A percentile compares a stretch with the other conserved stretches of the same genome.
These are phyloP conservation scores for Fomitiporia mediterranea DNA, from an alignment of 1,284 basidiomycete genomes.

Conservation along the genomic window DNA sequence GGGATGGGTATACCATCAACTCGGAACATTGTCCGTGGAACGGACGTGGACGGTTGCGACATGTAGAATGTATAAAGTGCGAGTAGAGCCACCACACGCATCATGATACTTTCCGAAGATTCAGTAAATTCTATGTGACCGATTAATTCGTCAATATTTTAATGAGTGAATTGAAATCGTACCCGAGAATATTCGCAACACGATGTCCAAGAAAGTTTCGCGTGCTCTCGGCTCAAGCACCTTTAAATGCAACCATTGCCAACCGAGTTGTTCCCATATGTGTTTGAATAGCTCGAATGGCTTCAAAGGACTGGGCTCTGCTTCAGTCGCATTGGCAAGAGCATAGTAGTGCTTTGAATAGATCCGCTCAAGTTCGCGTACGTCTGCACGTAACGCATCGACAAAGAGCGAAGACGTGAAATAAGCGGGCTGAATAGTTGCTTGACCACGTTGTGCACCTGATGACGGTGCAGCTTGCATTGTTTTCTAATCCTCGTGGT, in stretches of 20 bases:
- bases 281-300: slow-evolving; percentile 67
- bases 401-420: slow-evolving; percentile 74
- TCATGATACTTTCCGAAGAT: slow-evolving; percentile 44
- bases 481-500: no score
- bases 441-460: slow-evolving; percentile 44
- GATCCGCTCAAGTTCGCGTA: slow-evolving; percentile 43
- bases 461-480: slow-evolving; percentile 25
- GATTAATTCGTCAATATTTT: background rate
- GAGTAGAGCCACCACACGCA: slow-evolving; percentile 55
- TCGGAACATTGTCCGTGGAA: slow-evolving; percentile 41
- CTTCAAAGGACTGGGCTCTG: slow-evolving; percentile 26
- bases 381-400: slow-evolving; percentile 58
- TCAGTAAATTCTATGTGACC: slow-evolving; percentile 45
- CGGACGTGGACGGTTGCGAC: slow-evolving; percentile 54
- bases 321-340: slow-evolving; percentile 9
- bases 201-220: slow-evolving; percentile 51
- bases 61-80: slow-evolving; percentile 61
- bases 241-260: slow-evolving; percentile 69
- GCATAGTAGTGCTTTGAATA: slow-evolving; percentile 43
- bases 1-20: slow-evolving; percentile 51
- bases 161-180: slow-evolving; percentile 22
- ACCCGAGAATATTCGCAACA: slow-evolving; percentile 65
- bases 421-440: slow-evolving; percentile 64
- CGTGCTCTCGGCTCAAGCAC: slow-evolving; percentile 61
- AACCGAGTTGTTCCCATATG: slow-evolving; percentile 62